A percentile compares a stretch with the other conserved stretches of the same genome.
These are phyloP conservation scores for Wickerhamomyces alni DNA, from an alignment of 805 yeast species.

Conservation along the genomic window DNA sequence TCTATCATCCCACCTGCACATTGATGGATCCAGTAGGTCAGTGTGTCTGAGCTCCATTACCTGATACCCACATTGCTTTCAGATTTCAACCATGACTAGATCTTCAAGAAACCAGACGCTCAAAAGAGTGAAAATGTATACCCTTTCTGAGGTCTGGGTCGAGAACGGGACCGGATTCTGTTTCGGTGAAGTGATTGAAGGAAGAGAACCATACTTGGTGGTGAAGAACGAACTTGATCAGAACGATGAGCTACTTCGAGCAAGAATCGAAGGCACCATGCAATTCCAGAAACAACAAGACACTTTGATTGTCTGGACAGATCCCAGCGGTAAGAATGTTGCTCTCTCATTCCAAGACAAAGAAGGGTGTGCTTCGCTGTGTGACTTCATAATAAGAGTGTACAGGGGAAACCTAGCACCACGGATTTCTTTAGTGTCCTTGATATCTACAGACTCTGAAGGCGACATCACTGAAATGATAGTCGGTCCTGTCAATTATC, in stretches of 20 bases:
- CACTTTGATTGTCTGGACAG: constrained; percentile 92
- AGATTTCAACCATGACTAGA: background rate
- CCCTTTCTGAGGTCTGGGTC: constrained; percentile 77
- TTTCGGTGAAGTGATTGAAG: constrained; percentile 50
- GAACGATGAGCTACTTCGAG: constrained; percentile 52
- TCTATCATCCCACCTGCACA: too few species aligned
- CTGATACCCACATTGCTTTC: too few species aligned
- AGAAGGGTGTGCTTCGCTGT: constrained; percentile 77
- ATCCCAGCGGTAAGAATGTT: constrained; percentile 59
- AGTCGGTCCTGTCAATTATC: constrained; percentile 73
- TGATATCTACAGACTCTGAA: constrained; percentile 39
- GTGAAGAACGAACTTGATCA: constrained; percentile 69
- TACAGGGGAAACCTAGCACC: constrained; percentile 51
- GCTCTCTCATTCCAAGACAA: constrained; percentile 91
- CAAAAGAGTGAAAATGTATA: constrained; percentile 86
- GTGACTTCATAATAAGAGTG: constrained; percentile 70
- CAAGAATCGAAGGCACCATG: constrained; percentile 64
- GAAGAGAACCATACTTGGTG: constrained; percentile 47
- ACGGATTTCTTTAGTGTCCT: constrained; percentile 70
- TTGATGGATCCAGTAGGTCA: too few species aligned
- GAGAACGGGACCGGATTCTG: constrained; percentile 93
- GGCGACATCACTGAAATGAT: constrained; percentile 68
- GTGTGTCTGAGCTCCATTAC: too few species aligned
- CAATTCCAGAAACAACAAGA: constrained; percentile 94
- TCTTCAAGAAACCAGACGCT: constrained; percentile 30